phyloP scores from a whole-genome alignment of 164 flowering plant genomes.

The Amborella trichopoda region DNA sequence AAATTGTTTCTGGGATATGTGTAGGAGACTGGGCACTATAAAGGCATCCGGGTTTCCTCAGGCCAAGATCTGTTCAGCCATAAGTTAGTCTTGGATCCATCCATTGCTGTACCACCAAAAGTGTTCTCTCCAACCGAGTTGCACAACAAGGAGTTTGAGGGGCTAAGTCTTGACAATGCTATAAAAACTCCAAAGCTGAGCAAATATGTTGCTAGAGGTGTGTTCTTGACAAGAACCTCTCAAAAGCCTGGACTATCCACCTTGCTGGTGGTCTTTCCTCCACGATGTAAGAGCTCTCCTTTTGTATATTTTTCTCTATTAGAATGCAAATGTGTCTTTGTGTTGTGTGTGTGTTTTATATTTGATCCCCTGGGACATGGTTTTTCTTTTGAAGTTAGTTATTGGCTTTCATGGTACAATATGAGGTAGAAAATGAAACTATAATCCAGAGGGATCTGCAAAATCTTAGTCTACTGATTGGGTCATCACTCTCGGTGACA shows the following conservation, averaged over 20 bases:
- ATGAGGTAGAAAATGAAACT: too few species aligned
- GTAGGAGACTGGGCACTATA: slow-evolving; percentile 45
- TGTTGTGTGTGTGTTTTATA: background rate
- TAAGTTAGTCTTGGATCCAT: slow-evolving; percentile 57
- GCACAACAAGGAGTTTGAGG: slow-evolving; percentile 15
- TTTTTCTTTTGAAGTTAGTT: background rate
- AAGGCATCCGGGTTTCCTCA: slow-evolving; percentile 70
- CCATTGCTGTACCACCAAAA: slow-evolving; percentile 22
- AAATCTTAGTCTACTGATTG: too few species aligned
- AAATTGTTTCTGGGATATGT: too few species aligned
- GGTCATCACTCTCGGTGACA: too few species aligned
- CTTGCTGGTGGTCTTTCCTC: slow-evolving; percentile 63
- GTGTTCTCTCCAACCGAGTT: slow-evolving; percentile 8
- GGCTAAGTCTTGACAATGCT: slow-evolving; percentile 6
- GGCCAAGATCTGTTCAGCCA: slow-evolving; percentile 70
- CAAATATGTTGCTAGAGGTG: slow-evolving; percentile 64
- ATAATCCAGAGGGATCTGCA: too few species aligned
- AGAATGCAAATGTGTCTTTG: background rate
- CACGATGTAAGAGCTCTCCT: slow-evolving; percentile 47
- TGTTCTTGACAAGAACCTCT: slow-evolving; percentile 52
- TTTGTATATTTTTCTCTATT: background rate
- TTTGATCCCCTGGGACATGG: background rate
- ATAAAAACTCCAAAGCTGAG: slow-evolving; percentile 1
- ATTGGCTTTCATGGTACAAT: too few species aligned
- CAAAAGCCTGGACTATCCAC: slow-evolving; percentile 44